phyloP scores from a whole-genome alignment of 2,329 filamentous ascomycete genomes.

The Calonectria pseudoturangicola region DNA sequence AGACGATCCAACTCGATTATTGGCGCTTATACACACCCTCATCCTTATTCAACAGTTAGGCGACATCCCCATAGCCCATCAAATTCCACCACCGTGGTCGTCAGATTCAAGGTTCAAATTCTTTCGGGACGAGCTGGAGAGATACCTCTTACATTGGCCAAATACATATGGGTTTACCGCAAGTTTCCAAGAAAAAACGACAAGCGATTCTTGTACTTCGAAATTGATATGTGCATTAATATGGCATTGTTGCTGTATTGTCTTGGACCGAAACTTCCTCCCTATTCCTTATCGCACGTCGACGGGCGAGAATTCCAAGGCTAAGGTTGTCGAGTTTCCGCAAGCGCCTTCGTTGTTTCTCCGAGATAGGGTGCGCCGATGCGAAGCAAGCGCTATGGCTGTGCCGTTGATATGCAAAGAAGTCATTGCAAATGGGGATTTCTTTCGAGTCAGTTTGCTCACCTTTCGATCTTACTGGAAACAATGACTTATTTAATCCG shows the following conservation, averaged over 20 bases:
- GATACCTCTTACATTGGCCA: conserved; percentile 17
- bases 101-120: conserved; percentile 1
- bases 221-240: not conserved
- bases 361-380: not conserved
- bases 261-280: conserved; percentile 10
- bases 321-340: not conserved
- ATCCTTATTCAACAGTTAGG: conserved; percentile 8
- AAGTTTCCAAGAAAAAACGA: not conserved
- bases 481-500: not conserved
- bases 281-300: conserved; percentile 2
- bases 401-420: conserved; percentile 7
- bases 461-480: no score
- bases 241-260: conserved; percentile 12
- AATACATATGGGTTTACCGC: conserved; percentile 14
- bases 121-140: conserved; percentile 7
- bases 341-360: conserved; percentile 11
- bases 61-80: not conserved
- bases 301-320: not conserved
- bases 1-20: not conserved
- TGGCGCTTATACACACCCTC: not conserved
- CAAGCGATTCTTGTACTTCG: not conserved
- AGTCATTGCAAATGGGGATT: not conserved
- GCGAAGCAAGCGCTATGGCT: conserved; percentile 11
- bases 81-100: conserved; percentile 3
- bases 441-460: not conserved